Evolutionary conservation across 2,329 filamentous ascomycete species (phyloP), one percentile per base, ranked within the genome.

Genomic region (Alternaria viburni): DNA sequence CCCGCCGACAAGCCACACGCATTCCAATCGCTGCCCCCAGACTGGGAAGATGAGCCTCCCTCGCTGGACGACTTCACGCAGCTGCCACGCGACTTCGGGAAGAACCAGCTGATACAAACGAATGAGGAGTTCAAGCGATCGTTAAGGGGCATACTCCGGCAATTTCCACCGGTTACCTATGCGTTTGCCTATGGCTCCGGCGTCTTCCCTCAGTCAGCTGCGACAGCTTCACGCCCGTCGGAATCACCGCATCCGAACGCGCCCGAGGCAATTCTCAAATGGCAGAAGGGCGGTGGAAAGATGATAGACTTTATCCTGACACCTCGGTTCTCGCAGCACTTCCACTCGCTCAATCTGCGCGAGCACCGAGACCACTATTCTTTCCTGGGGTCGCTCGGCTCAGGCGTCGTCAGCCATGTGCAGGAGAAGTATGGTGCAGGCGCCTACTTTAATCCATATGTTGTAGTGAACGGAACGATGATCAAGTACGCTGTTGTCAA

Each of bases 261-360:
- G 2, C 93, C 93, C 1, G 85, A 89, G 56, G 92, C 93, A 1
- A 90, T 98, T 8, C 85, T 91, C 69, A 92, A 93, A 70, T 92
- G 93, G 69, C 95, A 98, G 80, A 90, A 93, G 73, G 92, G 93
- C 28, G 89, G 90, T 1, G 93, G 93, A 12, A 97, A 97, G 83
- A 97, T 98, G 90, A 97, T 99, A 68, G 96, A 99, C 81, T 97
- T 99, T 78, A 96, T 99, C 70, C 96, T 99, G 77, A 96, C 95
- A 25, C 95, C 98, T 11, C 93, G 92, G 1, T 93, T 97, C 79
- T 93, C 92, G 1, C 92, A 99, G 77, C 96, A 99, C 81, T 99
- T 95, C 93, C 96, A 99, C 81, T 94, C 91, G 32, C 85, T 99
- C 64, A 99, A 99, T 75, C 85, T 99, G 71, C 86, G 87, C 68